phyloP scores from a whole-genome alignment of 805 yeast genomes.

The Yarrowia sp. region DNA sequence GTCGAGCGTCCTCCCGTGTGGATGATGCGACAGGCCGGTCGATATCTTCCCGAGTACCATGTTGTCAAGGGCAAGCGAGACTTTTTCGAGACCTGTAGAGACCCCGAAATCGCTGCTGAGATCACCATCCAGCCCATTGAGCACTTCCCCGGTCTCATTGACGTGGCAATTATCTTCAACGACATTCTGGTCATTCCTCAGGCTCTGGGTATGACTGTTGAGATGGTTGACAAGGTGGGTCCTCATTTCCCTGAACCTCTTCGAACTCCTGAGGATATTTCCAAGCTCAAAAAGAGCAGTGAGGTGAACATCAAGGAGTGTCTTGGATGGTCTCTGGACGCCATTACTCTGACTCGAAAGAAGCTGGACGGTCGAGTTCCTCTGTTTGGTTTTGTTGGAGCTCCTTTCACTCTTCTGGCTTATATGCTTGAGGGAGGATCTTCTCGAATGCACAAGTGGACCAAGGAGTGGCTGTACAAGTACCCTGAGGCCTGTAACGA shows the following conservation, averaged over 20 bases:
- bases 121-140: constrained; percentile 95
- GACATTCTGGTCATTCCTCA: constrained; percentile 96
- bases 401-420: constrained; percentile 95
- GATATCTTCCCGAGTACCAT: constrained; percentile 78
- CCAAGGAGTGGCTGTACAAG: constrained; percentile 87
- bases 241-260: constrained; percentile 90
- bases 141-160: constrained; percentile 83
- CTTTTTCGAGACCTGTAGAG: constrained; percentile 93
- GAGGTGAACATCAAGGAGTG: constrained; percentile 73
- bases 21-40: constrained; percentile 99
- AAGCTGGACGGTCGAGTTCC: constrained; percentile 91
- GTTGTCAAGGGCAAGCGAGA: constrained; percentile 80
- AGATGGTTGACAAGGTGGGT: constrained; percentile 92
- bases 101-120: constrained; percentile 88
- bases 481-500: constrained; percentile 69
- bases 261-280: constrained; percentile 66
- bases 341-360: constrained; percentile 86
- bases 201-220: constrained; percentile 94
- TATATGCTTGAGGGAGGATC: constrained; percentile 99
- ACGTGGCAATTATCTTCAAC: constrained; percentile 95
- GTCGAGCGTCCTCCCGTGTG: constrained; percentile 98
- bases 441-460: constrained; percentile 83
- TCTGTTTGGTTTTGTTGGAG: constrained; percentile 91
- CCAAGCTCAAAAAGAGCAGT: constrained; percentile 46
- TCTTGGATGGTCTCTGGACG: constrained; percentile 90